Evolutionary conservation across 441 rosid species (phyloP), one percentile per base, ranked within the genome.

Genomic region (Erodium trifolium): DNA sequence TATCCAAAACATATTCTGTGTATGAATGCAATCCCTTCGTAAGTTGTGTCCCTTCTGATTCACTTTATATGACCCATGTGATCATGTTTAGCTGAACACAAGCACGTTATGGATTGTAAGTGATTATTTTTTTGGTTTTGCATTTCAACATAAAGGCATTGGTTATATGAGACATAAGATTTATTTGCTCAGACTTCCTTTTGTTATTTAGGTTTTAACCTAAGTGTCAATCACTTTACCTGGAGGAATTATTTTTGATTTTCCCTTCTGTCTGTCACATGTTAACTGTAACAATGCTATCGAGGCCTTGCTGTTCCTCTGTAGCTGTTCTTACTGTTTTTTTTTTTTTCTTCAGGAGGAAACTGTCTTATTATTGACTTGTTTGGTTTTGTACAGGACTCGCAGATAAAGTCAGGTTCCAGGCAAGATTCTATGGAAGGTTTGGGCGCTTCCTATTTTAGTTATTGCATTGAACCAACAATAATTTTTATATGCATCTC

Each of bases 401-500:
- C 92, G 7, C 92, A 87, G 70, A 43, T 75, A 71, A 87, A 84
- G 82, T 82, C 99, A 70, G 96, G 92, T 73, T 85, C 88, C 69
- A 72, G 90, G 78, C 90, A 83, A 79, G 90, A 87, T 71, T 82
- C 88, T 75, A 68, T 79, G 49, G 88, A 87, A 83, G 96, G 96
- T 90, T 80, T 18, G 78, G 16, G 67, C 62, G 7, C 66, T 49
- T 45, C 63, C 39, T 9, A 66, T 55, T 75, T 23, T 23, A 23
- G 27, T 23, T 23, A 23, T 23, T 23, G 27, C 27, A 23, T 23
- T 23, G 27, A 23, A 23, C n/a, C n/a, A n/a, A n/a, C n/a, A n/a
- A n/a, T 64, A 49, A 66, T 59, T 68, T 59, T 55, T 64, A 65
- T 47, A 47, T 47, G 53, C 45, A 59, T 69, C 39, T 76, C 27